Conservation (phyloP, 2,329 filamentous ascomycete genomes). For the Fusarium chuoi region DNA sequence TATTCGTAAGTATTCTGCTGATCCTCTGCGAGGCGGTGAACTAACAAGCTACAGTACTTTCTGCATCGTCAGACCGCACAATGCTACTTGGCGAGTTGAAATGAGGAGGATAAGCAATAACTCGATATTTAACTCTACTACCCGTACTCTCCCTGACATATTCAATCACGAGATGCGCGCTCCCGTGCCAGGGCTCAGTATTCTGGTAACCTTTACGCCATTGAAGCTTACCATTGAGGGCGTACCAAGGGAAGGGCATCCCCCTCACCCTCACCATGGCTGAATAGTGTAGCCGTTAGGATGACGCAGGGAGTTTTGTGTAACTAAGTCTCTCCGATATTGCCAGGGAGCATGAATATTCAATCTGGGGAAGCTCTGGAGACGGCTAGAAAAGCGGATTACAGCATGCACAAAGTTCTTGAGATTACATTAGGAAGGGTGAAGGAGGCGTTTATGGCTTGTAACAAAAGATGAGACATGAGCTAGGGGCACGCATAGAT, state of each 20-base stretch:
- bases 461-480: conserved; percentile 36
- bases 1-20: conserved; percentile 73
- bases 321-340: conserved; percentile 11
- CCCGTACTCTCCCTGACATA: neutral
- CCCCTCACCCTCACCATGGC: neutral
- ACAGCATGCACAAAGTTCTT: conserved; percentile 20
- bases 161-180: conserved; percentile 5
- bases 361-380: conserved; percentile 3
- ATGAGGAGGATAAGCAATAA: conserved; percentile 58
- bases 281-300: neutral
- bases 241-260: neutral
- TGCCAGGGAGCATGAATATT: conserved; percentile 26
- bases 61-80: conserved; percentile 88
- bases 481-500: conserved; percentile 16
- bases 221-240: neutral
- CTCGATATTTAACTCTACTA: conserved; percentile 21
- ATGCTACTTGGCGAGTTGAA: conserved; percentile 83
- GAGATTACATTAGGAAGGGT: conserved; percentile 31
- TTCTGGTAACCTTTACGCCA: neutral
- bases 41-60: conserved; percentile 74
- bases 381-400: conserved; percentile 21
- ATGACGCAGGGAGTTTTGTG: conserved; percentile 2
- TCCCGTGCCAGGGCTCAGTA: neutral
- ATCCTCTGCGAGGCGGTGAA: neutral
- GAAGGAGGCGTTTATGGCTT: conserved; percentile 26